These are phyloP conservation scores for Erodium texanum DNA, from an alignment of 441 rosid genomes.

Conservation along the genomic window DNA sequence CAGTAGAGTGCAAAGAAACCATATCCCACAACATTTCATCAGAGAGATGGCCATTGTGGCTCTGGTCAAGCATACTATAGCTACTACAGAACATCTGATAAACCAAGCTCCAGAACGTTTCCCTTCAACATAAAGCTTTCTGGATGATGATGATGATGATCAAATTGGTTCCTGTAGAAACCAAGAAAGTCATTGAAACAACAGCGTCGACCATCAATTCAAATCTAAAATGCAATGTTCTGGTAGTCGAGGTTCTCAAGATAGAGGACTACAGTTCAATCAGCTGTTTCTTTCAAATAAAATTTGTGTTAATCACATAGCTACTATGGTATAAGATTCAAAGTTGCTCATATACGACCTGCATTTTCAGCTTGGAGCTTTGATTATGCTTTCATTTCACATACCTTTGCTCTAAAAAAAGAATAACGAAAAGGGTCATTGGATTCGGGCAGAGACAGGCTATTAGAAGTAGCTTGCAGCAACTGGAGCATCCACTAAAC, in stretches of 20 bases:
- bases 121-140: background rate
- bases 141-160: background rate
- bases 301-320: background rate
- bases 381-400: background rate
- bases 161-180: background rate
- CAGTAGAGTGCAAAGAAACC: constrained; percentile 50
- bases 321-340: background rate
- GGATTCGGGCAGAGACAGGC: background rate
- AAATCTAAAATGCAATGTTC: background rate
- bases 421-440: background rate
- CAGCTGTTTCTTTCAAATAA: too few relatives aligned
- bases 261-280: too few relatives aligned
- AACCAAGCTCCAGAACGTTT: constrained; percentile 28
- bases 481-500: background rate
- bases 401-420: background rate
- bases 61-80: constrained; percentile 31
- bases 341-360: background rate
- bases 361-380: background rate
- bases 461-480: background rate
- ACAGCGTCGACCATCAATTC: background rate
- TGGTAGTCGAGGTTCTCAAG: too few relatives aligned
- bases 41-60: constrained; percentile 66
- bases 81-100: constrained; percentile 48
- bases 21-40: constrained; percentile 15
- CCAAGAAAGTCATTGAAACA: background rate